Evolutionary conservation across 2,329 filamentous ascomycete species (phyloP), one percentile per base, ranked within the genome.

Genomic region (Trichoderma guizhouense): DNA sequence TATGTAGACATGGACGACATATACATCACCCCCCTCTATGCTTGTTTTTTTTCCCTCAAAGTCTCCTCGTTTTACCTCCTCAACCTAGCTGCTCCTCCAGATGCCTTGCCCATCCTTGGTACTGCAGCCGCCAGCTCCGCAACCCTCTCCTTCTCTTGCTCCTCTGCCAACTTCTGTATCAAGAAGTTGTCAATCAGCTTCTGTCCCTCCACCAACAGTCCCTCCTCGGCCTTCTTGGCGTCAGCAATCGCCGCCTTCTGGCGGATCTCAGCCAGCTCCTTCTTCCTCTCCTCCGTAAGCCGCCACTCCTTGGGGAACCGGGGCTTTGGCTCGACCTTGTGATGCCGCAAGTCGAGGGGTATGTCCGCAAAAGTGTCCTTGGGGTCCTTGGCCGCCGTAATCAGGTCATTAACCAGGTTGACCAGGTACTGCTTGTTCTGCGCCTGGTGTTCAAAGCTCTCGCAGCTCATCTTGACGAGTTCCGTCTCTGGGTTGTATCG

Each of bases 341-440:
- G 91, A 82, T 98, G 95, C 77, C 96, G 88, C 73, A 93, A 91
- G 79, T 99, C 95, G 63, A 98, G 87, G 2, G 96, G 95, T 34
- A 99, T 83, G 80, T 99, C 96, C 75, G 91, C 91, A 78, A 98
- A 98, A 12, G 88, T 92, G 76, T 99, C 95, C 47, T 84, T 88
- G 28, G 87, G 85, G 79, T 97, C 91, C 85, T 90, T 93, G 72
- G 95, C 94, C 79, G 93, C 90, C 7, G 84, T 85, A 72, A 99
- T 83, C 75, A 99, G 84, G 64, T 86, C 88, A 74, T 91, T 86
- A 64, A 98, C 88, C 63, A 94, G 82, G 77, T 97, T 93, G 68
- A 90, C 92, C 26, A 99, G 86, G 80, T 96, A 96, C n/a, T 93
- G 90, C 87, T 98, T 99, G 85, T 99, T 99, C 84, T 98, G 95